Evolutionary conservation across 495 filamentous ascomycete genomes (phyloP).

Genomic region (Letharia lupina): DNA sequence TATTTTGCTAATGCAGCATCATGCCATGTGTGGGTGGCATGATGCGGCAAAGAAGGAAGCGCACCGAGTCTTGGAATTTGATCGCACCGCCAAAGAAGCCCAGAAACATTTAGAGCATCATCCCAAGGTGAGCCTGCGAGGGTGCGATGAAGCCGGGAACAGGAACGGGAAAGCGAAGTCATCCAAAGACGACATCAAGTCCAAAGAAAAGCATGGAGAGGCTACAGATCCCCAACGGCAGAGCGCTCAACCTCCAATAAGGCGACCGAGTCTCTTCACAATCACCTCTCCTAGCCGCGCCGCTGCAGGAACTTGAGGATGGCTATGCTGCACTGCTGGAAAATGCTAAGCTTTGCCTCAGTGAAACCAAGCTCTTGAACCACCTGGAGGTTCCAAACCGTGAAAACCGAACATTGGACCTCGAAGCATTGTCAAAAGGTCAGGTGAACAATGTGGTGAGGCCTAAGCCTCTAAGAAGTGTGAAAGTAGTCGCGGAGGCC

Average conservation of each 20-base stretch:
- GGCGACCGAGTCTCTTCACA: slow-evolving; percentile 5
- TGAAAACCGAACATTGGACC: not conserved
- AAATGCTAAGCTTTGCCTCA: not conserved
- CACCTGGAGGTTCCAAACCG: not conserved
- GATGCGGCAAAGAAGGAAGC: slow-evolving; percentile 1
- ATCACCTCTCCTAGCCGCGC: slow-evolving; percentile 3
- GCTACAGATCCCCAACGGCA: not conserved
- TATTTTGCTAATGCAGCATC: slow-evolving; percentile 10
- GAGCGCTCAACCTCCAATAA: not conserved
- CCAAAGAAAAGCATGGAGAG: not conserved
- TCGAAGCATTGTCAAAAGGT: slow-evolving; percentile 10
- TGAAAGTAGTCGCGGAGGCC: slow-evolving; percentile 12
- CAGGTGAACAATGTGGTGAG: slow-evolving; percentile 7
- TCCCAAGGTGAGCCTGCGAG: not conserved
- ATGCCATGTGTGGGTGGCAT: slow-evolving; percentile 7
- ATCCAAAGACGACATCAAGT: not conserved
- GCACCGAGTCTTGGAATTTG: not conserved
- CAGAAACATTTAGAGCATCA: not conserved
- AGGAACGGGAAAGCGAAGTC: not conserved
- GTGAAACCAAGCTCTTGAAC: slow-evolving; percentile 1
- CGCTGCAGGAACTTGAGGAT: slow-evolving; percentile 3
- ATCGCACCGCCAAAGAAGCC: not conserved
- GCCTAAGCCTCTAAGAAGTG: not conserved
- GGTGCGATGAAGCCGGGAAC: not conserved
- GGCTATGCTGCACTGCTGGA: slow-evolving; percentile 2